Conservation (phyloP, 495 filamentous ascomycete species). For the Aspergillus cavernicola region DNA sequence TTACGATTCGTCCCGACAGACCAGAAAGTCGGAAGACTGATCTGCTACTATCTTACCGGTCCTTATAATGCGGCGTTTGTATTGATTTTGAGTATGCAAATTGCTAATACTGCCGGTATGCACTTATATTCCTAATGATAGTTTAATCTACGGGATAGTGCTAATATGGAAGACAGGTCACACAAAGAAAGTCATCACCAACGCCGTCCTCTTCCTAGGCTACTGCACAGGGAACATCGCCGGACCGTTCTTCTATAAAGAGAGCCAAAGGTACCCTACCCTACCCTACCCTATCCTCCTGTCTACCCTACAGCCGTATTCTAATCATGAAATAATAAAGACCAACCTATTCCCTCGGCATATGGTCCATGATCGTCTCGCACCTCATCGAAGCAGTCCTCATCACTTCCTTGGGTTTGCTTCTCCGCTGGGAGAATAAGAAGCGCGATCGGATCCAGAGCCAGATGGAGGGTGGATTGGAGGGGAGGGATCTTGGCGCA, state of each 20-base stretch:
- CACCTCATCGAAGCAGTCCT: constrained; percentile 52
- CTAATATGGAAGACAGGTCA: constrained; percentile 35
- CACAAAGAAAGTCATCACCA: constrained; percentile 61
- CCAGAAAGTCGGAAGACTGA: constrained; percentile 46
- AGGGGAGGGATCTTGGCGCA: constrained; percentile 48
- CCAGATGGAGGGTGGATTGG: constrained; percentile 43
- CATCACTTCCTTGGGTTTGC: constrained; percentile 42
- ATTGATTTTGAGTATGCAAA: constrained; percentile 54
- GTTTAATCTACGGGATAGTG: no score
- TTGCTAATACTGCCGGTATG: constrained; percentile 50
- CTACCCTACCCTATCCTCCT: background rate
- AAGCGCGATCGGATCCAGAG: constrained; percentile 51
- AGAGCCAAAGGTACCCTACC: constrained; percentile 46
- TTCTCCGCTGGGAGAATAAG: constrained; percentile 54
- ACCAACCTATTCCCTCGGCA: constrained; percentile 54
- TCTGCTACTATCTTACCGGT: constrained; percentile 56
- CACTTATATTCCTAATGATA: background rate
- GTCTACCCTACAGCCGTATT: background rate
- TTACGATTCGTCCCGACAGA: constrained; percentile 48
- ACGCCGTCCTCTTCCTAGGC: constrained; percentile 53
- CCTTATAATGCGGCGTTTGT: constrained; percentile 61
- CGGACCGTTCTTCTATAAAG: constrained; percentile 62
- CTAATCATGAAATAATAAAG: constrained; percentile 18
- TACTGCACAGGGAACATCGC: constrained; percentile 53
- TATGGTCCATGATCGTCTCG: constrained; percentile 61